Base-by-base conservation (phyloP, 2,329 filamentous ascomycete genomes). In the Fusarium denticulatum region DNA sequence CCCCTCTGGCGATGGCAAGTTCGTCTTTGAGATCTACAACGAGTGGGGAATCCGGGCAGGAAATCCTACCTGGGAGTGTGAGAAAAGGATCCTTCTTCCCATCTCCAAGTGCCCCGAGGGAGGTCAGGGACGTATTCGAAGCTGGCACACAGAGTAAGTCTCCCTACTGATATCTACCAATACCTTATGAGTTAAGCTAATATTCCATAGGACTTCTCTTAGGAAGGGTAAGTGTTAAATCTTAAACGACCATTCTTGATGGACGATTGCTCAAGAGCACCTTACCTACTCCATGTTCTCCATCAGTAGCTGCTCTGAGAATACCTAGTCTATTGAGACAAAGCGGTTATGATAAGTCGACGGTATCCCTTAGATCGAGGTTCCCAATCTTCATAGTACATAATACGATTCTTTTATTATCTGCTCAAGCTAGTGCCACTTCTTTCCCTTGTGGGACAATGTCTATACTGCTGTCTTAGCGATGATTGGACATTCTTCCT, bases 61-160 rank as follows among this genome's bases (percentile, higher is more conserved):
- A n/a, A n/a, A n/a, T n/a, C n/a, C n/a, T n/a, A n/a, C n/a, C n/a
- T n/a, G n/a, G n/a, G n/a, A n/a, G n/a, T n/a, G n/a, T n/a, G n/a
- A n/a, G n/a, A n/a, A n/a, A n/a, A n/a, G n/a, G n/a, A n/a, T n/a
- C n/a, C n/a, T n/a, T n/a, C n/a, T n/a, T 7, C 47, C 62, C 2
- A 60, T 74, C 26, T 28, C 73, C 3, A 49, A 52, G 0, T 75
- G 72, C 43, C 1, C 45, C 0, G 37, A n/a, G 2, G 69, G 72
- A 49, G 59, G 58, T 1, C 69, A 60, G 15, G 32, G 28, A 7
- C 34, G 30, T 1, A n/a, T 42, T n/a, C n/a, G 5, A 34, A 75
- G 56, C 30, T 74, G 72, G 65, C 28, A 30, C 14, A 53, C 52
- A 6, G 46, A 70, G 72, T 74, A 58, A 64, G 68, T 45, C 15